A percentile compares a stretch with the other conserved stretches of the same genome.
These are phyloP conservation scores for Purshia tridentata DNA, from an alignment of 306 rosid species.

Conservation along the genomic window DNA sequence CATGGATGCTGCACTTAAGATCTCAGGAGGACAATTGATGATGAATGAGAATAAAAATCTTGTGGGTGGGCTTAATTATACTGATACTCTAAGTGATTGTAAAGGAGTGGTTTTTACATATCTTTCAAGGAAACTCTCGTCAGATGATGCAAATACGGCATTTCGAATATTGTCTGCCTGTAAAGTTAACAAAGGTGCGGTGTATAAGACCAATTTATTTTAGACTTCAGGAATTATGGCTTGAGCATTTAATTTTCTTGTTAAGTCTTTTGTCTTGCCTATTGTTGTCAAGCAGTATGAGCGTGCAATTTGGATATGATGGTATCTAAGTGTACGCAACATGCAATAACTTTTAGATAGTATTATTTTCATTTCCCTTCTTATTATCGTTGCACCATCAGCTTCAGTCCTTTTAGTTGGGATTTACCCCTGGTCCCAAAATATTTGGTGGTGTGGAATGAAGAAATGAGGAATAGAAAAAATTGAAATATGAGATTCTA, in stretches of 20 bases:
- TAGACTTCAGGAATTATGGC: neutral
- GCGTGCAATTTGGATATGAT: neutral
- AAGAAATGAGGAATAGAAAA: neutral
- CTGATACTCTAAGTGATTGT: constrained; percentile 75
- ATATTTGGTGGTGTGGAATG: neutral
- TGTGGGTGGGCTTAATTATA: constrained; percentile 51
- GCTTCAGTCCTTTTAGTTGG: neutral
- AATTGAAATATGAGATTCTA: neutral
- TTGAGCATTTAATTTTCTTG: neutral
- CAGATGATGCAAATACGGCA: constrained; percentile 63
- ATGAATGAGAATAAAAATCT: constrained; percentile 49
- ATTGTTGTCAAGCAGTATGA: neutral
- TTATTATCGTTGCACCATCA: neutral
- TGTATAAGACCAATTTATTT: neutral
- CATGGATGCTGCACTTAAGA: constrained; percentile 85
- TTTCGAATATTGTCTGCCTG: constrained; percentile 89
- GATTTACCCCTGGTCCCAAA: neutral
- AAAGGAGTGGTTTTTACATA: constrained; percentile 93
- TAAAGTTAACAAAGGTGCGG: constrained; percentile 94
- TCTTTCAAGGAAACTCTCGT: constrained; percentile 65
- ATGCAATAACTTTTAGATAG: neutral
- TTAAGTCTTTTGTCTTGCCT: neutral
- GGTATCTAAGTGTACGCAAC: neutral
- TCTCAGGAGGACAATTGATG: constrained; percentile 63
- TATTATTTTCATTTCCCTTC: neutral